A percentile compares a stretch with the other conserved stretches of the same genome.
Conservation (phyloP, 2,329 filamentous ascomycete genomes). For the Aureobasidium sp. region DNA sequence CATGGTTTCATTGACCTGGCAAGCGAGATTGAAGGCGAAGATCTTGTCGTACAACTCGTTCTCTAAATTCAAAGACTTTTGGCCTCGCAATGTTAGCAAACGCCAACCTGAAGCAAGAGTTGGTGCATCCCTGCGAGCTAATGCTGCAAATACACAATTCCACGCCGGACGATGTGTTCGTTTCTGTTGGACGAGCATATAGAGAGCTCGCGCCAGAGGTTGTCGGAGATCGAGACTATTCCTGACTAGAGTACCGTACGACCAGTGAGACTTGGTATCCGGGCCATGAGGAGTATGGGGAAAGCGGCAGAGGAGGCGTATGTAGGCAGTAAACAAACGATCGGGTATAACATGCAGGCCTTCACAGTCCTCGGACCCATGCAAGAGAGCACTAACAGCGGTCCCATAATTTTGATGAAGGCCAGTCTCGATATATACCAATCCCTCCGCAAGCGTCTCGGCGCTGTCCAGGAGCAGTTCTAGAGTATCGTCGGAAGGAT, state of each 20-base stretch:
- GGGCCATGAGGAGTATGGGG: conserved; percentile 25
- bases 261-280: background rate
- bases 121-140: conserved; percentile 15
- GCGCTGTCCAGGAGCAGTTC: conserved; percentile 49
- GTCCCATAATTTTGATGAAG: background rate
- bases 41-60: conserved; percentile 7
- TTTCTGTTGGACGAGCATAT: conserved; percentile 18
- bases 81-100: background rate
- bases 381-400: conserved; percentile 9
- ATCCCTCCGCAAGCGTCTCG: conserved; percentile 36
- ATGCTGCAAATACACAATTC: conserved; percentile 19
- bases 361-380: conserved; percentile 12
- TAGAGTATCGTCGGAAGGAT: conserved; percentile 29
- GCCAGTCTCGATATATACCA: conserved; percentile 38
- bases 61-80: background rate
- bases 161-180: conserved; percentile 18
- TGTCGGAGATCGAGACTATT: conserved; percentile 12
- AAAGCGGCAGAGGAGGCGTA: conserved; percentile 41
- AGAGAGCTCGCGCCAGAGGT: conserved; percentile 21
- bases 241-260: background rate
- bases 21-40: conserved; percentile 20
- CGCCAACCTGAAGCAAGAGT: background rate
- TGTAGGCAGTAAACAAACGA: conserved; percentile 42
- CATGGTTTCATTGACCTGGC: conserved; percentile 22
- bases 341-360: conserved; percentile 19